Evolutionary conservation across 345 rosid species (phyloP).

Genomic region (Rhizophora apiculata): DNA sequence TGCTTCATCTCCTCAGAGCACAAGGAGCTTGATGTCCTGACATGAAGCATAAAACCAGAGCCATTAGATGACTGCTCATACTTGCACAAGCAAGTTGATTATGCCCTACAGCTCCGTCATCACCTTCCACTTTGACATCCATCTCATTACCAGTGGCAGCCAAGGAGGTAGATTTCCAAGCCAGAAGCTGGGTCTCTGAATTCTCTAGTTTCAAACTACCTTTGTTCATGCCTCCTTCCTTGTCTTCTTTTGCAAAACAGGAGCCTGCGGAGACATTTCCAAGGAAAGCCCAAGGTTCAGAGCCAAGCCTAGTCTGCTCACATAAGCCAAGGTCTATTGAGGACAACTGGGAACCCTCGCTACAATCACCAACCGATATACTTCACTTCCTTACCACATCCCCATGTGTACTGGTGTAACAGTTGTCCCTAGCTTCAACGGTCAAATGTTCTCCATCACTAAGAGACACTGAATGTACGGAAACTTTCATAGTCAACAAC

Average conservation of each 20-base stretch:
- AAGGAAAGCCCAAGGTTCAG: slow-evolving; percentile 32
- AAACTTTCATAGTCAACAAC: slow-evolving; percentile 2
- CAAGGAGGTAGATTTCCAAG: slow-evolving; percentile 16
- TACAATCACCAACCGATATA: slow-evolving; percentile 16
- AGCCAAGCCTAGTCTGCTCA: slow-evolving; percentile 20
- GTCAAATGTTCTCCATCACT: slow-evolving; percentile 25
- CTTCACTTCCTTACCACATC: slow-evolving; percentile 15
- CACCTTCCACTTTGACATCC: slow-evolving; percentile 39
- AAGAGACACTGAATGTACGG: slow-evolving; percentile 14
- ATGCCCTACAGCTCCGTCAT: slow-evolving; percentile 37
- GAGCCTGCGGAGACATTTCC: slow-evolving; percentile 28
- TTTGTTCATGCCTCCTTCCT: slow-evolving; percentile 20
- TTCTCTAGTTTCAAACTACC: slow-evolving; percentile 28
- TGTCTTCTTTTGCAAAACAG: slow-evolving; percentile 20
- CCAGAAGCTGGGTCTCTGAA: slow-evolving; percentile 24
- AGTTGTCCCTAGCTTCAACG: slow-evolving; percentile 54
- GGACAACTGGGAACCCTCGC: slow-evolving; percentile 29
- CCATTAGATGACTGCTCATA: slow-evolving; percentile 62
- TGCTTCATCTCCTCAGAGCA: slow-evolving; percentile 43
- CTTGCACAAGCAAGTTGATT: slow-evolving; percentile 49
- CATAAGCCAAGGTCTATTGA: slow-evolving; percentile 27
- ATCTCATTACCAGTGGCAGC: slow-evolving; percentile 35
- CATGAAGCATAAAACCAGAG: slow-evolving; percentile 49
- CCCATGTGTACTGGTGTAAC: slow-evolving; percentile 13
- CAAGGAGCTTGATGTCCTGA: slow-evolving; percentile 54